Base-by-base conservation (phyloP, 768 basidiomycete genomes). In the Leccinum fibrillosum region DNA sequence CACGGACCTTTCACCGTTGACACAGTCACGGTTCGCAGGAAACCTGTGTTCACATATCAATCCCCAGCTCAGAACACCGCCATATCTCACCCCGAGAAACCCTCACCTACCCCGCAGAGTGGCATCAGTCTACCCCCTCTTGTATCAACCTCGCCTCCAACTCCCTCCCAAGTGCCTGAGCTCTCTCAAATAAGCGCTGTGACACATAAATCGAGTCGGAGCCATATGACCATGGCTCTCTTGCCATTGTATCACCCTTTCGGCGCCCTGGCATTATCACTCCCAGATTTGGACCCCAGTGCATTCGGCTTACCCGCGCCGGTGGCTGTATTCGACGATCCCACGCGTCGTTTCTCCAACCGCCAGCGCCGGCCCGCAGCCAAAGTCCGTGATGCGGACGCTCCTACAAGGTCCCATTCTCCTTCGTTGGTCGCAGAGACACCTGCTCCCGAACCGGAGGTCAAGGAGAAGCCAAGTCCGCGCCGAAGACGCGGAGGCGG, bases 201-300 rank as follows among this genome's bases (percentile, higher is more conserved):
- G 19, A 34, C 55, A 4, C 61, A 59, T 13, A 66, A 58, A 64
- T 67, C 58, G 13, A 48, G 52, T 26, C 62, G 44, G 37, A 59
- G 49, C 23, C 65, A 70, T 54, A 72, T 74, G 62, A 66, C 62
- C 8, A 75, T 79, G 5, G 76, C 81, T 5, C 75, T 79, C 26
- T 76, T 89, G 39, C 86, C 88, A 21, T 71, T 89, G 48, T 89
- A 89, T 65, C 88, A 89, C 66, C 88, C 88, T 26, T 73, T 83
- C 32, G 86, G 86, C 3, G 69, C 71, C 10, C 76, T 89, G 39
- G 86, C 87, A 39, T 77, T 82, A 65, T 88, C 87, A 7, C 78
- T 87, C 55, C 86, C 86, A 4, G 82, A 82, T 55, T 78, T 89
- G 50, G 82, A 86, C 67, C 82, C 86, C 8, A 71, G 76, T 17